These are phyloP conservation scores for Iodosphaeria phyllophila DNA, from an alignment of 2,329 filamentous ascomycete genomes.

Conservation along the genomic window DNA sequence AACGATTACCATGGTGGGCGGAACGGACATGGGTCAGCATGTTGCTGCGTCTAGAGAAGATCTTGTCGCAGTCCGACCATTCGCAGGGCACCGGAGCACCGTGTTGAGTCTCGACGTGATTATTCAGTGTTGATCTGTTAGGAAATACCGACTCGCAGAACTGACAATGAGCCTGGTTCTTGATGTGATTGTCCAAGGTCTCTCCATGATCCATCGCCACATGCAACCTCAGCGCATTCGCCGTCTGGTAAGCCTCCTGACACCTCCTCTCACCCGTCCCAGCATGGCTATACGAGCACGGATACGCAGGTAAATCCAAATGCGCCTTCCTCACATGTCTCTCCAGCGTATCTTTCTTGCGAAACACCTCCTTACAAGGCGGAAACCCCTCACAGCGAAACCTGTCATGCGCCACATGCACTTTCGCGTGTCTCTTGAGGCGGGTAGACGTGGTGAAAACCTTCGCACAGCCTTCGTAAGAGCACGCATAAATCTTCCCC, in stretches of 20 bases:
- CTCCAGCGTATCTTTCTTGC: slow-evolving; percentile 73
- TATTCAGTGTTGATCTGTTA: slow-evolving; percentile 47
- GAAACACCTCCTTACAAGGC: slow-evolving; percentile 59
- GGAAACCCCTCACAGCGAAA: slow-evolving; percentile 54
- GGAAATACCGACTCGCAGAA: slow-evolving; percentile 54
- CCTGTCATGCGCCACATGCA: slow-evolving; percentile 60
- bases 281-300: slow-evolving; percentile 34
- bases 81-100: slow-evolving; percentile 47
- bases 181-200: slow-evolving; percentile 54
- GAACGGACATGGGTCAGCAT: slow-evolving; percentile 61
- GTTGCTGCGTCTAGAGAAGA: slow-evolving; percentile 72
- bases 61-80: slow-evolving; percentile 48
- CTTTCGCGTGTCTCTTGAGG: slow-evolving; percentile 57
- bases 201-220: slow-evolving; percentile 50
- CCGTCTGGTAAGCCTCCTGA: slow-evolving; percentile 51
- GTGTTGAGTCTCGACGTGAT: slow-evolving; percentile 65
- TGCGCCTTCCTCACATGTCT: slow-evolving; percentile 67
- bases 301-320: slow-evolving; percentile 49
- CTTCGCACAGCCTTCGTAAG: slow-evolving; percentile 56
- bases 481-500: slow-evolving; percentile 52
- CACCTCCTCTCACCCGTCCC: slow-evolving; percentile 27
- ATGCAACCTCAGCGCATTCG: slow-evolving; percentile 53
- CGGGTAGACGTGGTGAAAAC: slow-evolving; percentile 65
- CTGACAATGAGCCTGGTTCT: slow-evolving; percentile 55
- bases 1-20: slow-evolving; percentile 59